Evolutionary conservation across 495 filamentous ascomycete genomes (phyloP), one percentile per base, ranked within the genome.

Genomic region (Penicillium riverlandense): DNA sequence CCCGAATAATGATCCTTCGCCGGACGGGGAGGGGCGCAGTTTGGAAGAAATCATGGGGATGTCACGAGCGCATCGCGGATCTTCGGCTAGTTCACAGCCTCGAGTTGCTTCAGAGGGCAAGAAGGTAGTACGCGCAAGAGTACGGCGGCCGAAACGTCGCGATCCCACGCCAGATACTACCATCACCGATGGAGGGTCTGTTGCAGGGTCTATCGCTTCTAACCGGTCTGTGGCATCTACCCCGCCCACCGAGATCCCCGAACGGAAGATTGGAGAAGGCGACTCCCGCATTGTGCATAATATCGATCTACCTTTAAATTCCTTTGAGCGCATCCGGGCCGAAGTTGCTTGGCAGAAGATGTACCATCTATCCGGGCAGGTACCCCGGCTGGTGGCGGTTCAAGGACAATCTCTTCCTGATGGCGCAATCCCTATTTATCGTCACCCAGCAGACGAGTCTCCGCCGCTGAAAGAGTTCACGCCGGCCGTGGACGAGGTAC

Each of bases 301-400:
- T 48, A 63, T 94, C 37, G 72, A 71, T 29, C 48, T 82, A 7
- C 68, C 75, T 11, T 51, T 72, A n/a, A 65, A 69, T 40, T 76
- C 81, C 16, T 96, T 94, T 56, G 73, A 83, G n/a, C 74, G 70
- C 29, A 69, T 95, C 8, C 74, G 78, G 41, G 64, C 75, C 14
- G 92, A 97, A 58, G 84, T 97, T 1, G 67, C 71, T 50, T 98
- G 91, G 90, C 83, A 90, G 51, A 84, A 78, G 44, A 98, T 98
- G 92, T 84, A 82, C 41, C 92, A 96, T 57, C 77, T 89, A 39
- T 86, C 88, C 29, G 92, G 92, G 11, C 85, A 92, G 54, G 92
- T 98, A 2, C 92, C 92, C 29, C 80, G 92, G 33, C 79, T 96
- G n/a, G 88, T 97, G 30, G 88, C 89, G 32, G 89, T 94, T 8